These are phyloP conservation scores for Lepidopterella palustris DNA, from an alignment of 495 filamentous ascomycete genomes.

Conservation along the genomic window DNA sequence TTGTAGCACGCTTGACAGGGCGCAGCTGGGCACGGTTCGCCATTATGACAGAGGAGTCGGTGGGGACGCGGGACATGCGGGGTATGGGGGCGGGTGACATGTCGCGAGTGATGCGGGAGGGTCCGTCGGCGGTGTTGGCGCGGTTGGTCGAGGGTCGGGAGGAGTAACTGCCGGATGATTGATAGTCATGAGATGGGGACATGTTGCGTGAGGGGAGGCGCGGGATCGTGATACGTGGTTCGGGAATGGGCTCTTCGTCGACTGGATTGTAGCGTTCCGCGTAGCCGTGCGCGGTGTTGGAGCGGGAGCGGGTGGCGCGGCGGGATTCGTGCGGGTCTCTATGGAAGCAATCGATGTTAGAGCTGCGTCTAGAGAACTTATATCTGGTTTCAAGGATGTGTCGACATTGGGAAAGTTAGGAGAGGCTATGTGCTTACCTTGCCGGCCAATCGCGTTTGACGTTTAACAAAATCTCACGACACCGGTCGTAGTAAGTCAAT, in stretches of 20 bases:
- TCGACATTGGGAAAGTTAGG: no score
- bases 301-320: conserved; percentile 49
- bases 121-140: conserved; percentile 52
- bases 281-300: conserved; percentile 53
- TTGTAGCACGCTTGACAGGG: conserved; percentile 35
- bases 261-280: conserved; percentile 51
- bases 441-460: conserved; percentile 64
- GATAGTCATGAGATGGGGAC: conserved; percentile 13
- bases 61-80: conserved; percentile 51
- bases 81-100: conserved; percentile 40
- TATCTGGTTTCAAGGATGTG: no score
- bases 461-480: conserved; percentile 65
- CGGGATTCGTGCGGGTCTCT: conserved; percentile 21
- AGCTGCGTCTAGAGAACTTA: no score
- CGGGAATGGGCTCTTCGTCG: conserved; percentile 49
- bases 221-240: conserved; percentile 31
- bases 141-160: conserved; percentile 43
- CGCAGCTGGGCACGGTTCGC: conserved; percentile 43
- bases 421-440: conserved; percentile 40
- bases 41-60: conserved; percentile 46
- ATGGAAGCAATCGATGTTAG: conserved; percentile 1
- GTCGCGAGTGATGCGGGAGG: conserved; percentile 47
- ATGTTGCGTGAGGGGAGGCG: conserved; percentile 30
- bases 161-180: conserved; percentile 13
- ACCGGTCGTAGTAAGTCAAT: conserved; percentile 83